phyloP scores from a whole-genome alignment of 1,284 basidiomycete species.

The Vanrija sp. region DNA sequence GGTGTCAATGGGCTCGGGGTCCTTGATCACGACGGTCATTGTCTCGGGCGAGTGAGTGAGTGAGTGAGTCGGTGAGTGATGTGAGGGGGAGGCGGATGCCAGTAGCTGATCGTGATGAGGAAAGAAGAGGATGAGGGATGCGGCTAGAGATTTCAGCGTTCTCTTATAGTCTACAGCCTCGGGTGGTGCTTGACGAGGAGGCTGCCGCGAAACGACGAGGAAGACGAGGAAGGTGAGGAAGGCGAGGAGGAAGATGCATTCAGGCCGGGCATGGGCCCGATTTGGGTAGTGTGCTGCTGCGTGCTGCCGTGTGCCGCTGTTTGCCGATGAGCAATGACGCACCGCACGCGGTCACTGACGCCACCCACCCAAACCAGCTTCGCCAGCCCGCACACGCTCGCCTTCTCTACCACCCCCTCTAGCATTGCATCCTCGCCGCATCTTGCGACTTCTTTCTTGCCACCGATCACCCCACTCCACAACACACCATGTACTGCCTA shows the following conservation, averaged over 20 bases:
- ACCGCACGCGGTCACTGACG: not conserved
- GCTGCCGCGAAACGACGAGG: not conserved
- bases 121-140: not conserved
- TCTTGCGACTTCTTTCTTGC: not conserved
- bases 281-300: too few species aligned
- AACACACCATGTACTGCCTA: constrained; percentile 14
- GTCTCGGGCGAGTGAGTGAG: not conserved
- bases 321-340: not conserved
- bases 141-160: not conserved
- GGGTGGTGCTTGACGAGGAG: not conserved
- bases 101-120: not conserved
- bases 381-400: not conserved
- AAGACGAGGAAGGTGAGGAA: not conserved
- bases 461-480: not conserved
- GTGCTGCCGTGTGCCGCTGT: too few species aligned
- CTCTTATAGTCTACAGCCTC: not conserved
- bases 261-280: too few species aligned
- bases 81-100: too few species aligned
- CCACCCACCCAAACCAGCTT: not conserved
- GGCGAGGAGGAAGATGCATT: not conserved
- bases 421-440: not conserved
- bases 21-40: not conserved
- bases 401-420: not conserved
- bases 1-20: constrained; percentile 4
- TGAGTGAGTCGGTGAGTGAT: too few species aligned